phyloP scores from a whole-genome alignment of 2,329 filamentous ascomycete genomes.

The Fonsecaea pedrosoi region DNA sequence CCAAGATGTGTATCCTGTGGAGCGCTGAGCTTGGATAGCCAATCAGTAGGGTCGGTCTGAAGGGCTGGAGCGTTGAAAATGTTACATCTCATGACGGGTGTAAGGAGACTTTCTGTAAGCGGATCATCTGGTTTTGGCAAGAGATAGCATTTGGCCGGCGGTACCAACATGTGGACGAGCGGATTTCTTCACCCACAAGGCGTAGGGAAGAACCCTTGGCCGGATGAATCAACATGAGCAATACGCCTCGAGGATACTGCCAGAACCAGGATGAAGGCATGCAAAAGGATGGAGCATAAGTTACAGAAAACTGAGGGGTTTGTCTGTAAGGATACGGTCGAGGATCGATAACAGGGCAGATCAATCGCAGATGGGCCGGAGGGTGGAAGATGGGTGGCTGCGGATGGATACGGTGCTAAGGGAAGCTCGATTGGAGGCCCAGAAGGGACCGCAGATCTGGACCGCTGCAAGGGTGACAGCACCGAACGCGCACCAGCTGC shows the following conservation, averaged over 20 bases:
- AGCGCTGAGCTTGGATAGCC: conserved; percentile 16
- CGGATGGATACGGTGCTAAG: neutral
- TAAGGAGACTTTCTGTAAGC: conserved; percentile 34
- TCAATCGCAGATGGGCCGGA: neutral
- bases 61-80: conserved; percentile 12
- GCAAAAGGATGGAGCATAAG: conserved; percentile 26
- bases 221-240: conserved; percentile 13
- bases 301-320: conserved; percentile 6
- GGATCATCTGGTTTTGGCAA: conserved; percentile 5
- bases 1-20: conserved; percentile 31
- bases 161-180: conserved; percentile 29
- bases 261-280: conserved; percentile 5
- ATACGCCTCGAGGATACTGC: neutral
- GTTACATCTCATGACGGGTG: conserved; percentile 37
- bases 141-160: conserved; percentile 2
- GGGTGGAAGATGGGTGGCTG: neutral
- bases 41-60: conserved; percentile 10
- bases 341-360: neutral
- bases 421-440: neutral
- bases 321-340: conserved; percentile 11
- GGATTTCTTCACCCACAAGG: conserved; percentile 17
- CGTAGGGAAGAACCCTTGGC: conserved; percentile 11
- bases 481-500: neutral
- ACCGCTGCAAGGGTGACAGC: neutral
- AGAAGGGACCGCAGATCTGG: neutral